Percentiles rank a stretch among this genome's conserved stretches.
Evolutionary conservation across 345 rosid genomes (phyloP).

Genomic region (Murraya koenigii): DNA sequence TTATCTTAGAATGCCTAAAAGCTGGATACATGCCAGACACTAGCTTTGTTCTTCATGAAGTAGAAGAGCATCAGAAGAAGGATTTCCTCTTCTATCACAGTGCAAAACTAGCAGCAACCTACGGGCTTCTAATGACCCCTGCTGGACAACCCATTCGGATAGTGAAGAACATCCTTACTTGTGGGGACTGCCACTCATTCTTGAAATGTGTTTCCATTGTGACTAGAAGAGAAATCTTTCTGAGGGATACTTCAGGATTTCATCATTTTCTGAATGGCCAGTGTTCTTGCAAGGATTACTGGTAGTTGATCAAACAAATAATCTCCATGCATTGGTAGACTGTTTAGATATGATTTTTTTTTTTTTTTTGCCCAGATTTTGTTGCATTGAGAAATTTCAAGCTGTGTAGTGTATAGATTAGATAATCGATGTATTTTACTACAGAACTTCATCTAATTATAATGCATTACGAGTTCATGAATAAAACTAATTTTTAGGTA

Average conservation of each 20-base stretch:
- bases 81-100: conserved; percentile 81
- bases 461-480: neutral
- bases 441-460: neutral
- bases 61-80: conserved; percentile 81
- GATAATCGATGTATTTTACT: neutral
- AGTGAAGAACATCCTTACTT: conserved; percentile 67
- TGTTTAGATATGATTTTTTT: neutral
- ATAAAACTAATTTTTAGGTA: neutral
- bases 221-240: conserved; percentile 53
- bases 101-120: conserved; percentile 80
- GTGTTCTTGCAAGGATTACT: conserved; percentile 69
- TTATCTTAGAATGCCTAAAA: conserved; percentile 64
- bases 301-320: conserved; percentile 36
- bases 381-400: neutral
- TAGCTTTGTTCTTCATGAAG: conserved; percentile 85
- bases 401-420: neutral
- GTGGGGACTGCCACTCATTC: conserved; percentile 87
- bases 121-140: conserved; percentile 54
- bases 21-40: conserved; percentile 78
- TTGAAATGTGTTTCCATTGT: conserved; percentile 52
- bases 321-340: neutral
- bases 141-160: conserved; percentile 49
- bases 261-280: conserved; percentile 66
- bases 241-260: conserved; percentile 84
- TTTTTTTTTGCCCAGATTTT: neutral